A percentile compares a stretch with the other conserved stretches of the same genome.
Conservation (phyloP, 2,329 filamentous ascomycete genomes). For the Colletotrichum sp. region DNA sequence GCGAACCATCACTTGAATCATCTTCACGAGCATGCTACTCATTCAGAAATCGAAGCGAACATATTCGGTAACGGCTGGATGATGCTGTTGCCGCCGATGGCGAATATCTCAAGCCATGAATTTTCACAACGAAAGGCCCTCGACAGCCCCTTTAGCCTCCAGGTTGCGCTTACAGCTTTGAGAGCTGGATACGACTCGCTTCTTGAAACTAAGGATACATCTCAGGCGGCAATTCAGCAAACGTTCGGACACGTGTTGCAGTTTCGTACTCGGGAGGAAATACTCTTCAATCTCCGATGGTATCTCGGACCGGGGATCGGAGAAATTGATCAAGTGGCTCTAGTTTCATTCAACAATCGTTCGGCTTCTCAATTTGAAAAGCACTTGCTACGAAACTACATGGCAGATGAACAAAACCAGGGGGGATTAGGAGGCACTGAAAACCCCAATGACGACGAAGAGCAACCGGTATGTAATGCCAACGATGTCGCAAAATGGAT, state of each 20-base stretch:
- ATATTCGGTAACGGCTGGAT: background rate
- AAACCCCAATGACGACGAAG: background rate
- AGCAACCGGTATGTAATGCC: background rate
- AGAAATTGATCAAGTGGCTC: background rate
- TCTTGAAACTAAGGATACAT: background rate
- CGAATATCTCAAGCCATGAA: background rate
- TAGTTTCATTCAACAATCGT: background rate
- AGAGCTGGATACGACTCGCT: background rate
- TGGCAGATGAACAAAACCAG: background rate
- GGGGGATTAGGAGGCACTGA: background rate
- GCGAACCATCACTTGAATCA: background rate
- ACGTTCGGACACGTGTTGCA: background rate
- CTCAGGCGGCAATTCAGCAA: background rate
- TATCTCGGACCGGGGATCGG: background rate
- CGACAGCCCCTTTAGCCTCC: background rate
- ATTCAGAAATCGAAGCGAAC: background rate
- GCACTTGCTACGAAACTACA: background rate
- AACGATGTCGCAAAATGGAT: background rate
- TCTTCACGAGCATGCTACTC: rapidly evolving
- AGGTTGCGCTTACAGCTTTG: background rate
- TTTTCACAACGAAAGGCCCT: background rate
- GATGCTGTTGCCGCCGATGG: background rate
- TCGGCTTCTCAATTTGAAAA: background rate
- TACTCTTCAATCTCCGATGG: background rate
- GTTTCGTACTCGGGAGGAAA: background rate